Evolutionary conservation across 352 stramenopile genomes (phyloP), one percentile per base, ranked within the genome.

Genomic region (Globisporangium iwayamae): DNA sequence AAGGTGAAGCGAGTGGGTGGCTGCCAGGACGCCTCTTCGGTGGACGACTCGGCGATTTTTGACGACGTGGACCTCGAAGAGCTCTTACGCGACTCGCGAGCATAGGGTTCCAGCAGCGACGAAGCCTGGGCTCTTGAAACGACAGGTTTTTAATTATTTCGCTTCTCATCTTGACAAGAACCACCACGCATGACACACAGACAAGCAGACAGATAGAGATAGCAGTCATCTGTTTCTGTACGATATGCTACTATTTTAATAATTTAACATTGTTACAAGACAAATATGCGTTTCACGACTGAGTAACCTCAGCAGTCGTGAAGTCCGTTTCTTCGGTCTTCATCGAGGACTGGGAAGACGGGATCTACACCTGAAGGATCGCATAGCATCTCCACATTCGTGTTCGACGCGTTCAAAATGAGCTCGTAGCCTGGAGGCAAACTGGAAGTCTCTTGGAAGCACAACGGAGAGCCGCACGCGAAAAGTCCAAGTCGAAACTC

Each of bases 41-140:
- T 55, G 18, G 68, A 76, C 18, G 75, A 74, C 14, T 59, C 68
- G 7, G 54, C 80, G 8, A 74, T 81, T 22, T 86, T 90, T 34
- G 73, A 90, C 51, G 80, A 89, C 59, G 57, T 70, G 14, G 83
- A 89, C 39, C 70, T 92, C 28, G 83, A 90, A 25, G 83, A 90
- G 62, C 60, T 92, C 16, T 63, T 89, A 0, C 69, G 68, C 58
- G 82, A 89, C 28, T 62, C 62, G 10, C 6, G 60, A 47, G 16
- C 60, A 25, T 0, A 5, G 9, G 25, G 4, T 25, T 38, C 11
- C 25, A 38, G 22, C 45, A 55, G 22, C 25, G 10, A 34, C 10
- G 20, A 32, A 20, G 48, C 28, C 48, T 55, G 25, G 38, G 46
- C n/a, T 52, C 5, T 13, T 25, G n/a, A 9, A 25, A 18, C 43